A percentile compares a stretch with the other conserved stretches of the same genome.
Conservation (phyloP, 257 asterid species). For the Marsdenia floribunda region DNA sequence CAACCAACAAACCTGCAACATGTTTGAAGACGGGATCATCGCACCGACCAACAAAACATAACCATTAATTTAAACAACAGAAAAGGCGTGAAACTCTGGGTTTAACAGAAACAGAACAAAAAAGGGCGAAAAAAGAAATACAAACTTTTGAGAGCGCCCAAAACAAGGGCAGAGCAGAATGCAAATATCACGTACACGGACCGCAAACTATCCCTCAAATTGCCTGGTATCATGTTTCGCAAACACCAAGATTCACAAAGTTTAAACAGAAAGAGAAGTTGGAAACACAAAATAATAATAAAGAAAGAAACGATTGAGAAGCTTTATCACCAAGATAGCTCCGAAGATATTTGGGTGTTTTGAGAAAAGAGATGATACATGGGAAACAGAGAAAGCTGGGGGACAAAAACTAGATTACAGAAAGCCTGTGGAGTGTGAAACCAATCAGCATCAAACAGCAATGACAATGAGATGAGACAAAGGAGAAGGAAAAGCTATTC, state of each 20-base stretch:
- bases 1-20: slow-evolving; percentile 66
- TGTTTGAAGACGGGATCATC: slow-evolving; percentile 4
- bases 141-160: slow-evolving; percentile 83
- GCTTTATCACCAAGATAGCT: background rate
- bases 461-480: background rate
- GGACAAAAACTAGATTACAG: background rate
- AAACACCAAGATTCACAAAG: background rate
- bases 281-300: background rate
- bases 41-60: background rate
- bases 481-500: background rate
- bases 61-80: background rate
- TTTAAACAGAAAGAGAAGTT: background rate
- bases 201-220: slow-evolving; percentile 38
- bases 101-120: background rate
- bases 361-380: background rate
- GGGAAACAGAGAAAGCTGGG: background rate
- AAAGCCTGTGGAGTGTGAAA: background rate
- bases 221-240: slow-evolving; percentile 39
- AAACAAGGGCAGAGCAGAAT: slow-evolving; percentile 58
- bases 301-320: background rate
- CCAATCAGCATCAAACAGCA: slow-evolving; percentile 12
- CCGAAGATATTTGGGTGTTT: background rate
- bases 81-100: background rate
- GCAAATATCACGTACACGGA: slow-evolving; percentile 56
- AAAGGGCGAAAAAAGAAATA: background rate